Base-by-base conservation (phyloP, 2,329 filamentous ascomycete genomes). In the Phoma herbarum region DNA sequence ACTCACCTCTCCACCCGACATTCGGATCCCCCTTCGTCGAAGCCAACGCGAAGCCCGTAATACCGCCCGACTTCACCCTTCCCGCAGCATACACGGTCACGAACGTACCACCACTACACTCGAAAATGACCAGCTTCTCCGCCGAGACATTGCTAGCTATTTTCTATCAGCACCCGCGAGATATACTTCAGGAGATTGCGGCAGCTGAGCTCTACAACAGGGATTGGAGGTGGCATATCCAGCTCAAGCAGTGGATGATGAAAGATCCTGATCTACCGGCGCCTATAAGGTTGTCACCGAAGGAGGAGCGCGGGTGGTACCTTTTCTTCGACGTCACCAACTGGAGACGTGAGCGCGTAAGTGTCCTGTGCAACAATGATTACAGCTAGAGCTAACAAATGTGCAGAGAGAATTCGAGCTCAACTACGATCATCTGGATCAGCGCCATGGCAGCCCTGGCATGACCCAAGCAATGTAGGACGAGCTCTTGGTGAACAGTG, bases 111-210 rank as follows among this genome's bases (percentile, higher is more conserved):
- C 82, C 85, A 8, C 77, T 89, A 20, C 81, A 85, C 53, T 79
- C 81, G 46, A 85, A 86, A 58, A 84, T 88, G 64, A 77, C 80
- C 3, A 84, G 83, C 53, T 88, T 88, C 73, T 84, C 81, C 41
- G 82, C 86, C 63, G 88, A 90, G 71, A 90, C 88, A 0, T 79
- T 90, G 4, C 88, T 90, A 71, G 87, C 86, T 70, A 88, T 90
- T 59, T 90, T 90, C 80, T 90, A 89, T 76, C 87, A 86, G 62
- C 85, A 86, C 78, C 86, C 87, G 14, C 80, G 85, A 58, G 87
- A 89, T 68, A 83, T 88, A 54, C 81, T 87, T 72, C 88, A 90
- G 70, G 88, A 90, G 69, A 78, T 88, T 44, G 87, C 87, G 6
- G 87, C 87, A 8, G 81, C 84, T 57, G 87, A 90, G 70, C 76